These are phyloP conservation scores for Apodospora peruviana DNA, from an alignment of 495 filamentous ascomycete genomes.

Conservation along the genomic window DNA sequence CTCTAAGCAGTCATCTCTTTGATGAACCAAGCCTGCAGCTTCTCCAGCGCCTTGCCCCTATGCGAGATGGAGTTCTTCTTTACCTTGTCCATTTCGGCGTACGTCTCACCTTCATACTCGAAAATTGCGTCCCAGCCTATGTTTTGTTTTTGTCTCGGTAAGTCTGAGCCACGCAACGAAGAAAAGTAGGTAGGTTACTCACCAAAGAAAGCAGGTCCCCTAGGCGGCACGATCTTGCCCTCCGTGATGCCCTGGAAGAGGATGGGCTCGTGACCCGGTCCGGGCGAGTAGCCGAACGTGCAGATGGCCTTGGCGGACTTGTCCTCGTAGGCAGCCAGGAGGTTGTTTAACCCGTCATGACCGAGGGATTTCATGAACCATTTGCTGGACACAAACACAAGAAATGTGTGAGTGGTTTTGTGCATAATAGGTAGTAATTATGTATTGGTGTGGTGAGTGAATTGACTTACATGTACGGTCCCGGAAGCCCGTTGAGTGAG, in stretches of 20 bases:
- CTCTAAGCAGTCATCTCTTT: slow-evolving; percentile 33
- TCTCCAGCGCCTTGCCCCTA: slow-evolving; percentile 75
- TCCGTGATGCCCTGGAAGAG: slow-evolving; percentile 85
- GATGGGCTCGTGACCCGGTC: slow-evolving; percentile 78
- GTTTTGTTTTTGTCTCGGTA: background rate
- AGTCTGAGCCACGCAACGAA: background rate
- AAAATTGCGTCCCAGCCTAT: slow-evolving; percentile 95
- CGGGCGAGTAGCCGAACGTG: slow-evolving; percentile 87
- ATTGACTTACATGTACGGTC: slow-evolving; percentile 81
- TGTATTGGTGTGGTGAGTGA: background rate
- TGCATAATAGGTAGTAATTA: slow-evolving; percentile 3
- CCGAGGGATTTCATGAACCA: slow-evolving; percentile 83
- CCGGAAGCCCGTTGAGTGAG: slow-evolving; percentile 83
- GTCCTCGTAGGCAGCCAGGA: slow-evolving; percentile 83
- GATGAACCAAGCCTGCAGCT: slow-evolving; percentile 78
- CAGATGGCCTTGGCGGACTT: slow-evolving; percentile 90
- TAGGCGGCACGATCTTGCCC: slow-evolving; percentile 67
- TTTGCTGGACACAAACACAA: slow-evolving; percentile 59
- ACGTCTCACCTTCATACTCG: slow-evolving; percentile 90
- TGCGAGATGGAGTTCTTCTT: slow-evolving; percentile 94
- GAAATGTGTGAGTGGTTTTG: background rate
- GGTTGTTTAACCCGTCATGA: slow-evolving; percentile 79
- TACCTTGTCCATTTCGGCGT: slow-evolving; percentile 91
- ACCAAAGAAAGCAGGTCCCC: slow-evolving; percentile 80
- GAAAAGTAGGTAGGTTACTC: slow-evolving; percentile 27